A percentile compares a stretch with the other conserved stretches of the same genome.
Evolutionary conservation across 1,284 basidiomycete genomes (phyloP).

Genomic region (Marasmius tenuissimus): DNA sequence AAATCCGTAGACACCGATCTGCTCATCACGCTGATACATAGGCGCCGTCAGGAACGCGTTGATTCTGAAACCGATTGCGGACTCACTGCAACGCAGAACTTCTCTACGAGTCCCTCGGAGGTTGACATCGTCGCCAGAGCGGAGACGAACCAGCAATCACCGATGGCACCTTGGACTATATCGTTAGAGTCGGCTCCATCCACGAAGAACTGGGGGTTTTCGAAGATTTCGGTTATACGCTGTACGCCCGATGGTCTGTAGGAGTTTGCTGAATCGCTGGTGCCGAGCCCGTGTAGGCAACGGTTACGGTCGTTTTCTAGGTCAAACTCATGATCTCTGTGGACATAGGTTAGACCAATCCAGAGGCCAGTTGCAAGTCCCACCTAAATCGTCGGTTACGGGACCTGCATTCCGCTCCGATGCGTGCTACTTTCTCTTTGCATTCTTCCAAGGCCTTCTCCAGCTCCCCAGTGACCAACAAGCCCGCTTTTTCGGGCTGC

Average conservation of each 20-base stretch:
- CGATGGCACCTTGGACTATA: slow-evolving; percentile 43
- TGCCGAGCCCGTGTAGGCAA: slow-evolving; percentile 40
- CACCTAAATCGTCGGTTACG: slow-evolving; percentile 25
- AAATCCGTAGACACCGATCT: slow-evolving; percentile 40
- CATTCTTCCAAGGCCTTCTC: slow-evolving; percentile 25
- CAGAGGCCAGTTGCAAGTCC: background rate
- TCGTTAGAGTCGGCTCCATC: slow-evolving; percentile 38
- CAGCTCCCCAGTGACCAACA: slow-evolving; percentile 28
- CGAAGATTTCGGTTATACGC: slow-evolving; percentile 45
- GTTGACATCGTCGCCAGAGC: slow-evolving; percentile 43
- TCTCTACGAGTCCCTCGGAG: slow-evolving; percentile 41
- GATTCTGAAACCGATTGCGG: background rate
- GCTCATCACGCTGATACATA: slow-evolving; percentile 26
- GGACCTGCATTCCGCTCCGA: slow-evolving; percentile 25
- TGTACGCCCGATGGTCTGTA: slow-evolving; percentile 41
- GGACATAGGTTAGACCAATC: too few species aligned
- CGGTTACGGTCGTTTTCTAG: slow-evolving; percentile 41
- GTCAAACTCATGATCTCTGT: slow-evolving; percentile 53
- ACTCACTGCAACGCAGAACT: slow-evolving; percentile 49
- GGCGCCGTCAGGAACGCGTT: background rate
- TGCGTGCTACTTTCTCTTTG: slow-evolving; percentile 22
- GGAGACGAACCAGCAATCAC: slow-evolving; percentile 53
- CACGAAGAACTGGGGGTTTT: slow-evolving; percentile 43
- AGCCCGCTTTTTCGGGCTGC: slow-evolving; percentile 17
- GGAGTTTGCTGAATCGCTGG: slow-evolving; percentile 13